Conservation (phyloP, 2,329 filamentous ascomycete genomes). For the Plenodomus biglobosus region DNA sequence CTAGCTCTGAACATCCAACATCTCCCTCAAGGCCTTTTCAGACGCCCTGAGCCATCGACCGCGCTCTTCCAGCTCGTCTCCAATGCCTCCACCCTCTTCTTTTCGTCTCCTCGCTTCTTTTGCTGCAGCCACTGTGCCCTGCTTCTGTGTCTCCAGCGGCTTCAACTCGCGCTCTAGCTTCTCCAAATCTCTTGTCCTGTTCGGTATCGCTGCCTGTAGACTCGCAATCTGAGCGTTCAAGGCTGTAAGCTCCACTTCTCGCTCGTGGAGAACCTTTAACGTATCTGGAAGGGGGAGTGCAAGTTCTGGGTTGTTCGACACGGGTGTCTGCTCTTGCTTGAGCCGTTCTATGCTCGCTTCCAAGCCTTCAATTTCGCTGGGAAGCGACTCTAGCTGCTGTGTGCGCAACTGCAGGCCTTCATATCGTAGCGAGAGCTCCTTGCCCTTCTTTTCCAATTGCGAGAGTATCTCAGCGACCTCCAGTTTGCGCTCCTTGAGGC, state of each 20-base stretch:
- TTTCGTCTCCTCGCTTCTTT: constrained; percentile 69
- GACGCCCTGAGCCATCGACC: constrained; percentile 73
- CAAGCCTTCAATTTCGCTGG: constrained; percentile 55
- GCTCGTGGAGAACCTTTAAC: constrained; percentile 41
- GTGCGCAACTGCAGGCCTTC: constrained; percentile 57
- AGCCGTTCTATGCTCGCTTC: constrained; percentile 54
- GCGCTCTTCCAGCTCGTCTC: constrained; percentile 73
- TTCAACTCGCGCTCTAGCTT: constrained; percentile 67
- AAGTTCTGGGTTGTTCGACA: constrained; percentile 45
- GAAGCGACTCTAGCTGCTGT: constrained; percentile 54
- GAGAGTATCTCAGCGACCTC: constrained; percentile 73
- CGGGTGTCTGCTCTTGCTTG: constrained; percentile 41
- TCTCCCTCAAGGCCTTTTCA: constrained; percentile 63
- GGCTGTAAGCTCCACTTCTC: constrained; percentile 46
- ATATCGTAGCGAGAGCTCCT: constrained; percentile 61
- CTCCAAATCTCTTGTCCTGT: constrained; percentile 68
- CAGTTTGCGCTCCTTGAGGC: constrained; percentile 76
- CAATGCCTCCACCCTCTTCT: constrained; percentile 64
- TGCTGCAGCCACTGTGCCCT: constrained; percentile 67
- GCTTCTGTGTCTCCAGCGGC: constrained; percentile 67
- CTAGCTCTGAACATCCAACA: constrained; percentile 56
- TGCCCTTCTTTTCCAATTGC: constrained; percentile 67
- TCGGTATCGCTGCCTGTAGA: constrained; percentile 63
- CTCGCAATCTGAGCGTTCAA: constrained; percentile 49
- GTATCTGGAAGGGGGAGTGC: constrained; percentile 50